Base-by-base conservation (phyloP, 768 basidiomycete species). In the Lactifluus volemus region DNA sequence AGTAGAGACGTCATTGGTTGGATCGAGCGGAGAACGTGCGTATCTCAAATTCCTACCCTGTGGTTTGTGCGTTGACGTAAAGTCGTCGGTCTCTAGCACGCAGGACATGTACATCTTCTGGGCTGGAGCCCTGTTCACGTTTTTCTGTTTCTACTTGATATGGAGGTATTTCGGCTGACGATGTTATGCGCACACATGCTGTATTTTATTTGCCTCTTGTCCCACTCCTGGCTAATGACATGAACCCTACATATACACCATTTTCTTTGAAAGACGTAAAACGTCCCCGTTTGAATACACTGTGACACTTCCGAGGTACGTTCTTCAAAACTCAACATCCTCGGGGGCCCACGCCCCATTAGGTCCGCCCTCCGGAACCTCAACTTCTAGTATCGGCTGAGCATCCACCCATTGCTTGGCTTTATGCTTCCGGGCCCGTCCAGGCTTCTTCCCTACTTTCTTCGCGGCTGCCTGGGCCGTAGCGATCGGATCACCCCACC, bases 71-170 rank as follows among this genome's bases (percentile, higher is more conserved):
- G 1, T n/a, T 32, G 30, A 21, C 19, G 10, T 17, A 4, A 45
- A 42, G 15, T 25, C 42, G 2, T 25, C 49, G 19, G 55, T 29
- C 38, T 47, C 10, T 71, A 96, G 95, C 70, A 93, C 88, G 47
- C 95, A 96, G 71, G 96, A 99, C 70, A 92, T 88, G 78, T 95
- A 92, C 66, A 95, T 99, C 64, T 94, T 99, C 74, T 71, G 89
- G 50, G 86, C 75, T 3, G 96, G 96, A 2, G 88, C 88, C 1
- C 73, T 88, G 25, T 82, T 92, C 71, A 98, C 96, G 10, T 88
- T 98, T 71, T 78, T 97, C 73, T 92, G 88, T 74, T 98, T 98
- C 77, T 95, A 83, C 75, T 73, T 92, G 65, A 98, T 98, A 67
- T 91, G 92, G 88, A 82, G 82, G 67, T 98, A 93, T 72, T 75